Base-by-base conservation (phyloP, 2,329 filamentous ascomycete species). In the Aureobasidium melanogenum region DNA sequence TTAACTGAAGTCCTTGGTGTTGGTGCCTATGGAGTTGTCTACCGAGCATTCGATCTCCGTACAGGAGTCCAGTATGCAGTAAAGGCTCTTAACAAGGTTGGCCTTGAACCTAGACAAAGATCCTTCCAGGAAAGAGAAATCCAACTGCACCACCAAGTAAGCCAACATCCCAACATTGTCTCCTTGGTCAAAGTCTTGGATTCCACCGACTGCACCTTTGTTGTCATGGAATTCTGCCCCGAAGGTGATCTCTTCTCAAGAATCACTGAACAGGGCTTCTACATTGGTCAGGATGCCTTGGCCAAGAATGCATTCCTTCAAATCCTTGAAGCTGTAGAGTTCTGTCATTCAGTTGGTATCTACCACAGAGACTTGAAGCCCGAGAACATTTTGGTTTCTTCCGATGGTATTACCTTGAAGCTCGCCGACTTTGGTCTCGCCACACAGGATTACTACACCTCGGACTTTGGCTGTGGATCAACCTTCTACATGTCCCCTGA, bases 401-500 rank as follows among this genome's bases (percentile, higher is more conserved):
- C 96, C 78, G 81, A 87, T 66, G 93, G 93, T 66, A 85, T 88
- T 77, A 94, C 91, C 38, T 90, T 96, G 71, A 96, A 97, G 79
- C 84, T 99, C 66, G 94, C 93, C 67, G 94, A 99, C 76, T 99
- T 99, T 81, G 94, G 94, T 72, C 84, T 99, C 60, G 94, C 94
- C 63, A 97, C 91, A 26, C 86, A 85, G 62, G 89, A 93, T 66
- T 82, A 85, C 66, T 81, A 87, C 67, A 96, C 93, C 66, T 88
- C 91, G 68, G 94, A 99, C 74, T 97, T 96, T 76, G 94, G 94
- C 70, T 99, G 94, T 74, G 94, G 94, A 65, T 97, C 94, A 34
- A 97, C 93, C 15, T 97, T 97, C 71, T 99, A 99, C 79, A 99
- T 97, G 94, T 96, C 91, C 72, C 94, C 94, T 97, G 94, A 99